phyloP scores from a whole-genome alignment of 805 yeast species.

The Clavispora santaluciae region DNA sequence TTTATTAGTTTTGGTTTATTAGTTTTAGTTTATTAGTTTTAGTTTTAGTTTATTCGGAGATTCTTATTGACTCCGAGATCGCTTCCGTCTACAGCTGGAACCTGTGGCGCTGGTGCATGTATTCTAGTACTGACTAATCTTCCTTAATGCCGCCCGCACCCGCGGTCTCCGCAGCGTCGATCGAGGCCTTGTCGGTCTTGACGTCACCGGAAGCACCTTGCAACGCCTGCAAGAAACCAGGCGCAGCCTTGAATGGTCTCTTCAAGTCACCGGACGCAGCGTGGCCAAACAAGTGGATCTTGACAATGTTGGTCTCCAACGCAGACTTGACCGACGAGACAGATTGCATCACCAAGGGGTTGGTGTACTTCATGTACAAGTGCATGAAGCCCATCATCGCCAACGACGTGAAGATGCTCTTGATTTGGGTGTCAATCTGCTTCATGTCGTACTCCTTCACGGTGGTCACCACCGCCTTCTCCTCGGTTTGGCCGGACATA shows the following conservation, averaged over 20 bases:
- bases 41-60: too few species aligned
- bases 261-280: conserved; percentile 85
- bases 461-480: conserved; percentile 80
- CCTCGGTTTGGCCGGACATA: conserved; percentile 68
- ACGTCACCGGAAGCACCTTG: conserved; percentile 54
- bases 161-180: conserved; percentile 76
- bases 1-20: too few species aligned
- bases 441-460: conserved; percentile 91
- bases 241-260: conserved; percentile 92
- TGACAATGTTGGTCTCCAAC: conserved; percentile 82
- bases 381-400: conserved; percentile 99
- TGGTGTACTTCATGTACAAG: conserved; percentile 92
- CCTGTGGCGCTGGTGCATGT: too few species aligned
- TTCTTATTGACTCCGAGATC: too few species aligned
- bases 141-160: conserved; percentile 88
- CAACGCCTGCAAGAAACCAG: conserved; percentile 49
- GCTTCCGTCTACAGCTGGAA: too few species aligned
- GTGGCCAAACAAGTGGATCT: conserved; percentile 81
- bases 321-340: conserved; percentile 88
- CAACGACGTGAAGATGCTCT: conserved; percentile 78
- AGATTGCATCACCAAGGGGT: conserved; percentile 93
- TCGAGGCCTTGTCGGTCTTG: conserved; percentile 82
- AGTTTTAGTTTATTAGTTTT: too few species aligned
- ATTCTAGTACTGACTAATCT: conserved; percentile 55
- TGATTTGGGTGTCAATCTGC: conserved; percentile 76